Base-by-base conservation (phyloP, 2,329 filamentous ascomycete genomes). In the Diaporthe citrichinensis region DNA sequence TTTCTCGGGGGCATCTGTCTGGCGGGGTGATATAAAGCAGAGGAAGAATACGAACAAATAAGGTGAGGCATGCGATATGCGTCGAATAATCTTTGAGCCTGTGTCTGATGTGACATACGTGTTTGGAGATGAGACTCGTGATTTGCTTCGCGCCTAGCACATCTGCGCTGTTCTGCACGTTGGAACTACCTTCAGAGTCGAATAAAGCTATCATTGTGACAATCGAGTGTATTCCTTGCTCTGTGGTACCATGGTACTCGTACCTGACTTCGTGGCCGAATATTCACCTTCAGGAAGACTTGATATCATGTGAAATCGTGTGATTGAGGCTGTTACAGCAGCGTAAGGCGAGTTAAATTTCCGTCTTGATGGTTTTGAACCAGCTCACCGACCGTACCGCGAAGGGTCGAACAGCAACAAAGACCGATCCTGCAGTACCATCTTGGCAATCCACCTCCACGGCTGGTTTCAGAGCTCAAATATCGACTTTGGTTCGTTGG, bases 401-500 rank as follows among this genome's bases (percentile, higher is more conserved):
- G 20, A 51, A 34, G 65, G 67, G 51, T 31, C 59, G 44, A 73
- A 36, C 9, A 51, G 51, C n/a, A 49, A 12, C 58, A 71, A 28
- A 15, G 49, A 12, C 39, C 44, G 10, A 73, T 75, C 20, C 34
- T 25, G 28, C 39, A 25, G 49, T 4, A 69, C 14, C 69, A 68
- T 28, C 39, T 73, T 8, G 67, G 12, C 36, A 39, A 39, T 39
- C 14, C 36, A 39, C 58, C 41, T 53, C 28, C 4, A 65, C 72
- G 36, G 65, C 74, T 5, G 31, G 49, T 14, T 25, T 25, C n/a
- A 53, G 49, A 53, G 49, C n/a, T n/a, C 3, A 3, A 53, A 14
- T 53, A n/a, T 10, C 49, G n/a, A 25, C n/a, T 15, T 25, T 25
- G 49, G n/a, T 15, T 53, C 49, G 49, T 7, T 25, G n/a, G 49